A percentile compares a stretch with the other conserved stretches of the same genome.
Evolutionary conservation across 306 rosid species (phyloP).

Genomic region (Betula pendula): DNA sequence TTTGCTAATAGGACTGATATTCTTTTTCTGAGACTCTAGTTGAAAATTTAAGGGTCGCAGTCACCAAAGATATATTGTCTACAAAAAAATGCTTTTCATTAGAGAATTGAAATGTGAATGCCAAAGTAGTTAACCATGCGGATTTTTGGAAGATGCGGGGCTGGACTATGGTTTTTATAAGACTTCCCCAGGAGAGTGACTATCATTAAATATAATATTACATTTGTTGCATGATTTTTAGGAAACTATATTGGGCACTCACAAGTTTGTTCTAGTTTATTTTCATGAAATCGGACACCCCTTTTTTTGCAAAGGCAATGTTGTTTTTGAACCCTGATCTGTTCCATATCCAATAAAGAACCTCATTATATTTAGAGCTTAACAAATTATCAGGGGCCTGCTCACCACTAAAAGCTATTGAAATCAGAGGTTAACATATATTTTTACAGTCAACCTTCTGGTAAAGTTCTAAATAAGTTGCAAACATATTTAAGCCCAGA

Average conservation of each 20-base stretch:
- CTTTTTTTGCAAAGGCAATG: neutral
- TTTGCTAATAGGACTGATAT: neutral
- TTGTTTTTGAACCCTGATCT: neutral
- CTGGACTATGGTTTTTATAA: neutral
- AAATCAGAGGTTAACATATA: neutral
- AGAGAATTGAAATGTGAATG: neutral
- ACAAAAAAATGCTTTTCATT: neutral
- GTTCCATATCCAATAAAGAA: neutral
- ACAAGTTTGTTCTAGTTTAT: neutral
- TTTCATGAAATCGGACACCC: neutral
- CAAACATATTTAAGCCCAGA: neutral
- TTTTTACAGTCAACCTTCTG: neutral
- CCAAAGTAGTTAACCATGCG: neutral
- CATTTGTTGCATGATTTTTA: neutral
- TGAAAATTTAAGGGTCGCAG: neutral
- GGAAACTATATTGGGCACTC: neutral
- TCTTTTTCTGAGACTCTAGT: neutral
- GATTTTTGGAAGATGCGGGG: neutral
- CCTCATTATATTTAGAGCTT: neutral
- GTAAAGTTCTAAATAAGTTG: neutral
- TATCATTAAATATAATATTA: neutral
- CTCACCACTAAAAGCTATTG: neutral
- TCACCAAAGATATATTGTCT: neutral
- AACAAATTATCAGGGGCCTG: neutral
- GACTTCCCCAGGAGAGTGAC: neutral